Evolutionary conservation across 129 eudicot genomes (phyloP), one percentile per base, ranked within the genome.

Genomic region (Lactuca sativa): DNA sequence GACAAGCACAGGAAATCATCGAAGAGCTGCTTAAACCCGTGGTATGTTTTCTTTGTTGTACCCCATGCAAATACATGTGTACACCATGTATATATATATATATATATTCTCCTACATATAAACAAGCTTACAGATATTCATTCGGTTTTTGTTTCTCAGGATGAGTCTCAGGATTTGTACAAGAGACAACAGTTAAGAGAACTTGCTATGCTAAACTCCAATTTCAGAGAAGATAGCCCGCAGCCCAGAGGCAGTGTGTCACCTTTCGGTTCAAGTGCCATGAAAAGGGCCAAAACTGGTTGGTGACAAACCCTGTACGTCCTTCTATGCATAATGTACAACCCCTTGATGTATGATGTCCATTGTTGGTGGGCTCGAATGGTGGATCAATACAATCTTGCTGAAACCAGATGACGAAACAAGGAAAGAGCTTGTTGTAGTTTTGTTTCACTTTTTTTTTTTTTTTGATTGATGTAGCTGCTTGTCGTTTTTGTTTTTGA

Each of bases 11-110:
- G 55, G 91, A 84, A 72, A 86, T 90, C 52, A 69, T 90, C 17
- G 97, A 86, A 79, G 95, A 90, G 56, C 78, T 90, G 64, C 90
- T 90, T 30, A 89, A 81, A 74, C 96, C 96, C 4, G 91, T 88
- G 91, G 96, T 88, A 85, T 43, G 75, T 64, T 58, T 64, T 69
- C 57, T 67, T 59, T 53, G 25, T 54, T 63, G 65, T 54, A 62
- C 40, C 25, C 5, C 12, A 30, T 25, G 63, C 41, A 43, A 16
- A 6, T 33, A 13, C 36, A 36, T 33, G 0, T 43, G 32, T 62
- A 64, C 21, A 44, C 9, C 52, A 47, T 47, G 4, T 12, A 11
- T 47, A 47, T 47, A 47, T 40, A 40, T 40, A 40, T 1, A 43
- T 51, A 51, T 40, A 40, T 1, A 43, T 51, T n/a, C 8, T 1